phyloP scores from a whole-genome alignment of 2,329 filamentous ascomycete species.

The Pezicula neosporulosa region DNA sequence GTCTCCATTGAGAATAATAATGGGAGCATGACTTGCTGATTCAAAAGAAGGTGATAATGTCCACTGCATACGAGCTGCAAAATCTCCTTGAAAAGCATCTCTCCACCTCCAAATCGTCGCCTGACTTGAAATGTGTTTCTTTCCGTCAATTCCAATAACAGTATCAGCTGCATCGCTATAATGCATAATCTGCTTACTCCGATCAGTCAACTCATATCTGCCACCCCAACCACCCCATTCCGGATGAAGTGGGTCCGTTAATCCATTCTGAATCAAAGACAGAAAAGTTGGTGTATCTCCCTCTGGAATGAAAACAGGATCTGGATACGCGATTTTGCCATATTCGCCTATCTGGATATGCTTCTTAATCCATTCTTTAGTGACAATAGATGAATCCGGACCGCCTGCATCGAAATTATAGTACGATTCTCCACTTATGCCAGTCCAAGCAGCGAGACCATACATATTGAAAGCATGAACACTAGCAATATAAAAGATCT shows the following conservation, averaged over 20 bases:
- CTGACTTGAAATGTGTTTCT: constrained; percentile 34
- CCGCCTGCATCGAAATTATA: constrained; percentile 45
- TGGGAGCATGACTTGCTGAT: constrained; percentile 43
- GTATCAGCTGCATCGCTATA: constrained; percentile 32
- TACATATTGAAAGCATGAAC: constrained; percentile 56
- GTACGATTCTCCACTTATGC: constrained; percentile 47
- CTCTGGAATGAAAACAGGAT: constrained; percentile 48
- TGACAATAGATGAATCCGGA: constrained; percentile 43
- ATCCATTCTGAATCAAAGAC: constrained; percentile 38
- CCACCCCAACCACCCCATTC: constrained; percentile 42
- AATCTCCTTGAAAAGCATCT: constrained; percentile 47
- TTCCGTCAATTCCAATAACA: constrained; percentile 30
- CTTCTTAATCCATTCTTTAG: constrained; percentile 46
- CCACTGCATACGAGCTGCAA: constrained; percentile 45
- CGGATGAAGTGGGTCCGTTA: constrained; percentile 33
- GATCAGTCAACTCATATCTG: constrained; percentile 28
- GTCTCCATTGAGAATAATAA: constrained; percentile 38
- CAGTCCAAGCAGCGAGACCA: constrained; percentile 49
- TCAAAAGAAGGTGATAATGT: constrained; percentile 32
- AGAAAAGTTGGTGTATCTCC: constrained; percentile 42
- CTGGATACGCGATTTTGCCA: constrained; percentile 37
- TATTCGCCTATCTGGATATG: constrained; percentile 50
- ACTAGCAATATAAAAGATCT: constrained; percentile 52
- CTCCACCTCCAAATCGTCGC: constrained; percentile 52
- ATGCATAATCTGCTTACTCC: constrained; percentile 13